Percentiles rank a stretch among this genome's conserved stretches.
phyloP scores from a whole-genome alignment of 257 asterid species.

The Jaltomata sinuosa region DNA sequence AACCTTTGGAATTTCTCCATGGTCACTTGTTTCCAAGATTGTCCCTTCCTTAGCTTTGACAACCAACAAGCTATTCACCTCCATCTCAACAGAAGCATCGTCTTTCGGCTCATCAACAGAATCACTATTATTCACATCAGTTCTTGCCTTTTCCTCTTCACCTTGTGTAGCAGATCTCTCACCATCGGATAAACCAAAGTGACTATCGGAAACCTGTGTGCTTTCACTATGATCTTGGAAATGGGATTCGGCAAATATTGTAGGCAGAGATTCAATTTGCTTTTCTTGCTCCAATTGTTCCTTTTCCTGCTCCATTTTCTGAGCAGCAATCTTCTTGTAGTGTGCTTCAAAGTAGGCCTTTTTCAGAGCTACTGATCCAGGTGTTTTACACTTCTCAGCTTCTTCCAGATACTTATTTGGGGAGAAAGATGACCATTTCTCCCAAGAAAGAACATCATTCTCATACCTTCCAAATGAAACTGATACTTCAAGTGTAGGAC shows the following conservation, averaged over 20 bases:
- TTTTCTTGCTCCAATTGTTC: conserved; percentile 51
- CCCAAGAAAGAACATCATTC: conserved; percentile 83
- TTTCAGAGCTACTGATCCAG: conserved; percentile 94
- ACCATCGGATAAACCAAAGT: conserved; percentile 4
- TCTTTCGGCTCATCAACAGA: conserved; percentile 17
- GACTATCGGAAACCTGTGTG: neutral
- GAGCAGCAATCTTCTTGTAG: conserved; percentile 77
- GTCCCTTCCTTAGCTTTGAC: conserved; percentile 19
- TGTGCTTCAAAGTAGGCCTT: conserved; percentile 96
- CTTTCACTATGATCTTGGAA: conserved; percentile 9
- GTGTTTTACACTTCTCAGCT: conserved; percentile 63
- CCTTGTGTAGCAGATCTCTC: conserved; percentile 20
- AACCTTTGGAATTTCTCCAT: conserved; percentile 14
- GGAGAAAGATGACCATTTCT: conserved; percentile 87
- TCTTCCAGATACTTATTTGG: conserved; percentile 90
- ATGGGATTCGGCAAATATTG: conserved; percentile 17
- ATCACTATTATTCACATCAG: neutral
- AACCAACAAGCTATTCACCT: neutral
- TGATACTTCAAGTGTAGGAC: conserved; percentile 58
- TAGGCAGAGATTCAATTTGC: conserved; percentile 7
- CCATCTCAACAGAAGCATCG: neutral
- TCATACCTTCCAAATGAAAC: conserved; percentile 89
- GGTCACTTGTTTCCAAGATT: conserved; percentile 12
- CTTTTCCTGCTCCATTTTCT: conserved; percentile 31
- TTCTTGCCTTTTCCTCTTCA: neutral